A percentile compares a stretch with the other conserved stretches of the same genome.
phyloP scores from a whole-genome alignment of 2,329 filamentous ascomycete genomes.

The Bipolaris bicolor region DNA sequence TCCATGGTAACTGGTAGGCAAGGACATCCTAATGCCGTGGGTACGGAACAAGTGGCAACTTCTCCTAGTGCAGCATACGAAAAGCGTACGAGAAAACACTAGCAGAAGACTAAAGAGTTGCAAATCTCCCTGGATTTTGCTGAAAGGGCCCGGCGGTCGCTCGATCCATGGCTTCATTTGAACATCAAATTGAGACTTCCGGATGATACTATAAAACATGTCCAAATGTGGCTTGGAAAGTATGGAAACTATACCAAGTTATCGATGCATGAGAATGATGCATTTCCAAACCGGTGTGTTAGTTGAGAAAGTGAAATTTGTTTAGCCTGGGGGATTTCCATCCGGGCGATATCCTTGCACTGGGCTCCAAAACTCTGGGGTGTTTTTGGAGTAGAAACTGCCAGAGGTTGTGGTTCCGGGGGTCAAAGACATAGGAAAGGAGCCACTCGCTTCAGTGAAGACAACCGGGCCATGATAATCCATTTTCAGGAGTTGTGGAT shows the following conservation, averaged over 20 bases:
- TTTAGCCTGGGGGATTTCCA: background rate
- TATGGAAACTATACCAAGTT: too few relatives aligned
- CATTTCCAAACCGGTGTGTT: background rate
- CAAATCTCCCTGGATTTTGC: background rate
- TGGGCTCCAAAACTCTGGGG: background rate
- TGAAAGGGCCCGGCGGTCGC: background rate
- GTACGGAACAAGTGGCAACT: background rate
- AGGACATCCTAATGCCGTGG: background rate
- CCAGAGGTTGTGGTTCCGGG: background rate
- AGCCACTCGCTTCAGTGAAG: background rate
- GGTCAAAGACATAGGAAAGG: background rate
- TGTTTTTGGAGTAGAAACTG: background rate
- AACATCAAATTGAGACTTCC: background rate
- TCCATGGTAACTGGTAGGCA: background rate
- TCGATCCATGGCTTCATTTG: background rate
- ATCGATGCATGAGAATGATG: too few relatives aligned
- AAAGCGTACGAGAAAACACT: constrained; percentile 1
- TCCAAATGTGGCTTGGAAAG: background rate
- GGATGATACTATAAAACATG: background rate
- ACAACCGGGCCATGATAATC: background rate
- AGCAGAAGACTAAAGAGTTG: background rate
- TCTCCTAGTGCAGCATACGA: constrained; percentile 1
- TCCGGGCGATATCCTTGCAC: background rate
- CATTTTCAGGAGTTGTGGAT: background rate
- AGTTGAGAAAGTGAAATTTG: background rate